Conservation (phyloP, 2,329 filamentous ascomycete species). For the Samsoniella hepiali region DNA sequence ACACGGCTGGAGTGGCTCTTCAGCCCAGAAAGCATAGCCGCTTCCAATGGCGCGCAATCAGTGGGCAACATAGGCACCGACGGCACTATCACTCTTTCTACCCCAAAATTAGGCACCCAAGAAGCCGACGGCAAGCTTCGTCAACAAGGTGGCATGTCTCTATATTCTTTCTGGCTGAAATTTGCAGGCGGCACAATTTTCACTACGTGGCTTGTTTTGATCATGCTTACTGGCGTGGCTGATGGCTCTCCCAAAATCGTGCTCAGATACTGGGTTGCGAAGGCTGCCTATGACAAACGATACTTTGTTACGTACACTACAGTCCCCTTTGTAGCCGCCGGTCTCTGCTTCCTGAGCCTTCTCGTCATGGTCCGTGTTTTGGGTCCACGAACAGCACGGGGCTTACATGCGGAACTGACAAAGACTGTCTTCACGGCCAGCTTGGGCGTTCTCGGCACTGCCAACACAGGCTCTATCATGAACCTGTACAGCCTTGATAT, state of each 20-base stretch:
- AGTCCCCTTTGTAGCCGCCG: background rate
- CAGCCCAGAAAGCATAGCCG: background rate
- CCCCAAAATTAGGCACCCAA: background rate
- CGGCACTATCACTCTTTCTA: background rate
- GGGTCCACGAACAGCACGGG: background rate
- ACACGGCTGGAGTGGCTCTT: background rate
- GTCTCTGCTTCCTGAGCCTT: background rate
- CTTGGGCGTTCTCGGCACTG: background rate
- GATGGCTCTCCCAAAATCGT: background rate
- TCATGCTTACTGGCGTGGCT: background rate
- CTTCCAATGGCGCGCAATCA: background rate
- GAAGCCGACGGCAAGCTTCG: background rate
- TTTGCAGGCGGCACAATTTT: background rate
- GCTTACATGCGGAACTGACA: background rate
- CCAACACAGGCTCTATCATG: background rate
- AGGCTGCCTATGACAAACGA: background rate
- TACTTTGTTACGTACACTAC: background rate
- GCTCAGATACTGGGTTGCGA: background rate
- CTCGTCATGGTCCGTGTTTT: background rate
- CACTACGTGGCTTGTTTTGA: background rate
- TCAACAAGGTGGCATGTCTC: background rate
- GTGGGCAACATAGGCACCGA: background rate
- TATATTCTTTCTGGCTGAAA: background rate
- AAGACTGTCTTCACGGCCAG: background rate
- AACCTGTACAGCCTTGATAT: conserved; percentile 1